These are phyloP conservation scores for Hypoxylon cercidicola DNA, from an alignment of 495 filamentous ascomycete genomes.

Conservation along the genomic window DNA sequence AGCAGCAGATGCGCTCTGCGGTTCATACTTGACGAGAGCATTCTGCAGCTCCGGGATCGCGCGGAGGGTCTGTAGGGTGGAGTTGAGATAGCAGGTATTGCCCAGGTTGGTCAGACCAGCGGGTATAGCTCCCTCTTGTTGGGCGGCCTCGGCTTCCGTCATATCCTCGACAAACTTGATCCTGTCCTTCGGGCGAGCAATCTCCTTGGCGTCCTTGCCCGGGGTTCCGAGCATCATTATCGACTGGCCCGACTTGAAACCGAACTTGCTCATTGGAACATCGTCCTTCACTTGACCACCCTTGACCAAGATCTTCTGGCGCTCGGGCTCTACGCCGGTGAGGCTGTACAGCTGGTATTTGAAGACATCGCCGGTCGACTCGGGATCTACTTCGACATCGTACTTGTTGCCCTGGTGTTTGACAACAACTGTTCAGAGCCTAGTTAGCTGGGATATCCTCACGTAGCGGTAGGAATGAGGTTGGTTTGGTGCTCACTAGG, in stretches of 20 bases:
- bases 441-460: conserved; percentile 15
- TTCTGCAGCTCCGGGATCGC: conserved; percentile 91
- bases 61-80: conserved; percentile 88
- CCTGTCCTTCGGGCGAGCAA: conserved; percentile 78
- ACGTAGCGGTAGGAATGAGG: conserved; percentile 8
- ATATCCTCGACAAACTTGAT: conserved; percentile 96
- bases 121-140: conserved; percentile 82
- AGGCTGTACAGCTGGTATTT: conserved; percentile 95
- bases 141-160: conserved; percentile 92
- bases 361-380: conserved; percentile 87
- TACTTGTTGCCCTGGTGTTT: conserved; percentile 96
- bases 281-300: conserved; percentile 97
- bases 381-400: conserved; percentile 88
- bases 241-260: conserved; percentile 82
- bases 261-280: conserved; percentile 81
- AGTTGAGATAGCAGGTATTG: conserved; percentile 98
- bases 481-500: conserved; percentile 57
- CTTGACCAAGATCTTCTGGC: conserved; percentile 95
- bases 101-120: conserved; percentile 92
- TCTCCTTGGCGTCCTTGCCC: conserved; percentile 64
- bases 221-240: conserved; percentile 99
- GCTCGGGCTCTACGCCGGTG: conserved; percentile 94
- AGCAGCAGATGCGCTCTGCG: conserved; percentile 38
- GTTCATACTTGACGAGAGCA: conserved; percentile 75
- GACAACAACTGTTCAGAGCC: conserved; percentile 74